A percentile compares a stretch with the other conserved stretches of the same genome.
Evolutionary conservation across 2,329 filamentous ascomycete genomes (phyloP).

Genomic region (Diplodia mutila): DNA sequence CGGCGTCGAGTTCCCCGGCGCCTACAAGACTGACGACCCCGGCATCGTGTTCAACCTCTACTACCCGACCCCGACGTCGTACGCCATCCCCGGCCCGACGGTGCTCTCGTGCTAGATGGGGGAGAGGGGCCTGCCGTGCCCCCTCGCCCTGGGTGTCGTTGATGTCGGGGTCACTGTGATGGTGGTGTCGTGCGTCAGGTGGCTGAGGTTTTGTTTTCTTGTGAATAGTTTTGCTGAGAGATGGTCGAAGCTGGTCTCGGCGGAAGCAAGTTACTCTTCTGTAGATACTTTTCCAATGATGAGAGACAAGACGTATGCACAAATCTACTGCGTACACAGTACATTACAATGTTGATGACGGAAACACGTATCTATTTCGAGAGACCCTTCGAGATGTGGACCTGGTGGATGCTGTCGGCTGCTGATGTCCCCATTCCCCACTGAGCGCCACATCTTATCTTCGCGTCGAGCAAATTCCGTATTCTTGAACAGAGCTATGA

Average conservation of each 20-base stretch:
- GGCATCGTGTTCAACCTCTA: constrained; percentile 53
- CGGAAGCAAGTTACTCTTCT: neutral
- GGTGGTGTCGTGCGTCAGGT: no score
- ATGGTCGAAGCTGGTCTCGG: neutral
- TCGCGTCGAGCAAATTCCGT: constrained; percentile 1
- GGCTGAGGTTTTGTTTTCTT: neutral
- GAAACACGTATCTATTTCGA: neutral
- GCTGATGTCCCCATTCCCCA: neutral
- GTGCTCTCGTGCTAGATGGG: constrained; percentile 51
- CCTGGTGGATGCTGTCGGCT: neutral
- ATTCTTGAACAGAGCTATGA: neutral
- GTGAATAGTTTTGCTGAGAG: neutral
- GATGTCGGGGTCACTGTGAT: neutral
- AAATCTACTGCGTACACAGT: neutral
- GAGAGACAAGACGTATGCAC: neutral
- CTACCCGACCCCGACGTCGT: constrained; percentile 40
- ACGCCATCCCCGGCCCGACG: constrained; percentile 38
- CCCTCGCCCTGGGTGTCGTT: neutral
- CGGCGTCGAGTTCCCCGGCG: constrained; percentile 53
- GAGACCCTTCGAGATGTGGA: neutral
- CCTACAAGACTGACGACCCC: constrained; percentile 53
- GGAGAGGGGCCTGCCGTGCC: neutral
- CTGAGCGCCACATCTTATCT: neutral
- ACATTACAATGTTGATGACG: neutral
- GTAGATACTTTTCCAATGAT: neutral